Evolutionary conservation across 75 land plant species (phyloP), one percentile per base, ranked within the genome.

Genomic region (Larix kaempferi): DNA sequence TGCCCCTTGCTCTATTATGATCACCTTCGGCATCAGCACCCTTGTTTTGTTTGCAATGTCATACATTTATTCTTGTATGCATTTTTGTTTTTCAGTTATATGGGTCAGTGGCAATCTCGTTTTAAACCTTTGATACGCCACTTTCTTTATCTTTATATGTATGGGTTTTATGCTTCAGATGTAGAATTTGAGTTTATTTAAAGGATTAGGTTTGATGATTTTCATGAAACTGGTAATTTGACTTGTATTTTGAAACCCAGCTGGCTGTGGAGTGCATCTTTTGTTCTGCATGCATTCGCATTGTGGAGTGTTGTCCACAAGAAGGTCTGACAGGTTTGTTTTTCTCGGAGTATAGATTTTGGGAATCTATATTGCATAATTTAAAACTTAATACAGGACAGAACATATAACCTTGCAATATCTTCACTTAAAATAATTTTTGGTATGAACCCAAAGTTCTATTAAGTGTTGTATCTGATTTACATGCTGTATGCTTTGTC

Each of bases 191-290:
- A 21, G 52, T 41, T 21, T 39, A 3, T 49, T 49, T 41, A 8
- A 21, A 15, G 6, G 12, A 41, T n/a, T 10, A 41, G 25, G 3
- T 39, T 69, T 69, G 52, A 39, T 21, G n/a, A 39, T 69, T 69
- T 29, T 3, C 39, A 19, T n/a, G n/a, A 69, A 69, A 8, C 11
- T 69, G 23, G n/a, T 41, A 39, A 5, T 69, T 69, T 69, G 21
- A 69, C 23, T 3, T 41, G 25, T 23, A 69, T 79, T 56, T 55
- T 79, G 80, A 62, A 56, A 73, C 37, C 39, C 89, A 97, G 96
- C 92, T 98, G 75, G 95, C 94, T 71, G 98, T 98, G 57, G 99
- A 98, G 86, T 98, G 99, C 80, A 95, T 98, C 52, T 98, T 98
- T 84, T 95, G 94, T 82, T 98, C 99, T 62, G 99, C 99, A 25